Evolutionary conservation across 805 yeast species (phyloP).

Genomic region (Candida wancherniae): DNA sequence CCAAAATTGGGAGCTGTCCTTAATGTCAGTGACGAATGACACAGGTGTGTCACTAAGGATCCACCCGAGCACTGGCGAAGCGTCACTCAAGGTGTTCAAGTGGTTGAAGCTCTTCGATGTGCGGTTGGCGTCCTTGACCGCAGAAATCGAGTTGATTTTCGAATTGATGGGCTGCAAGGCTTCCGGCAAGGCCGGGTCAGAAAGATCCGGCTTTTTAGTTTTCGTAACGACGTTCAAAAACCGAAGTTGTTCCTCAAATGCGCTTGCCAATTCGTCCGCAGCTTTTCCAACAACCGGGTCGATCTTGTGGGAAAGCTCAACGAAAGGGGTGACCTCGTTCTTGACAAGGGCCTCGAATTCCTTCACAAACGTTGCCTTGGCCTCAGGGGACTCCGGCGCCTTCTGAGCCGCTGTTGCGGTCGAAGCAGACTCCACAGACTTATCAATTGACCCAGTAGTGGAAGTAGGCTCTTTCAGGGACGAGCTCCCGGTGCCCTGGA

Average conservation of each 20-base stretch:
- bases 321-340: conserved; percentile 56
- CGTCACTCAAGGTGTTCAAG: conserved; percentile 82
- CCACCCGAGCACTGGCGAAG: conserved; percentile 91
- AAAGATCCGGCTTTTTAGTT: conserved; percentile 60
- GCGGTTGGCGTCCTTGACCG: conserved; percentile 72
- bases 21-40: conserved; percentile 71
- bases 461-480: conserved; percentile 6
- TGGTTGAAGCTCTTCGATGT: conserved; percentile 60
- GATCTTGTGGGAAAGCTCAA: conserved; percentile 45
- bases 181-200: conserved; percentile 49
- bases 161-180: conserved; percentile 67
- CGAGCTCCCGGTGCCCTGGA: conserved; percentile 3
- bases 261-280: conserved; percentile 44
- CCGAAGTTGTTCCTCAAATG: conserved; percentile 54
- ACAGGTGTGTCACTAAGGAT: conserved; percentile 72
- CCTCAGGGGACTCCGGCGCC: conserved; percentile 19
- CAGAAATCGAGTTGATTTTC: conserved; percentile 51
- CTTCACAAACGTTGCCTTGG: conserved; percentile 40
- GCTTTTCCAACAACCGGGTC: conserved; percentile 57
- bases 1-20: conserved; percentile 93
- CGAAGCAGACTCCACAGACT: conserved; percentile 12
- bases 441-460: background rate
- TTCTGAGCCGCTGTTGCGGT: conserved; percentile 13
- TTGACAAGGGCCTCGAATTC: conserved; percentile 54
- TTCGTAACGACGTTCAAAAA: conserved; percentile 56